Conservation (phyloP, 2,329 filamentous ascomycete species). For the Pseudogymnoascus verrucosus region DNA sequence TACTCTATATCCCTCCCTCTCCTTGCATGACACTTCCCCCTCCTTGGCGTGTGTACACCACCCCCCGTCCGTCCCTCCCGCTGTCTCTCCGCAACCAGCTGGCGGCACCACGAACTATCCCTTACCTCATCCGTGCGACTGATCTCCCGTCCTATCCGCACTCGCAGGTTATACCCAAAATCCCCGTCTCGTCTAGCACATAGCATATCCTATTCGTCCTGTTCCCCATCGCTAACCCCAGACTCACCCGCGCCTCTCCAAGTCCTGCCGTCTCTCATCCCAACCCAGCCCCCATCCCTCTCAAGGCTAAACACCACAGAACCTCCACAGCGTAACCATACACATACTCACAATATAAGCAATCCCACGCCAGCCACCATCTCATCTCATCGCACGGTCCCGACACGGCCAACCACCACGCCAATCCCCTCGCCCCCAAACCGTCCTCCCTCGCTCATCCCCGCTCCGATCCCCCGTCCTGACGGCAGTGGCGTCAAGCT, state of each 20-base stretch:
- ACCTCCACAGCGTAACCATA: background rate
- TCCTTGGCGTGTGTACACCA: background rate
- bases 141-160: background rate
- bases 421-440: background rate
- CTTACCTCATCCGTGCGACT: background rate
- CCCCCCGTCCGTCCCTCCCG: background rate
- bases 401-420: background rate
- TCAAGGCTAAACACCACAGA: background rate
- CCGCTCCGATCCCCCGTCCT: background rate
- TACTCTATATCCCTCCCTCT: background rate
- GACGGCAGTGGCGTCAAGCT: background rate
- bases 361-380: background rate
- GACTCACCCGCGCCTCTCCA: background rate
- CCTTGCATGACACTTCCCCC: background rate
- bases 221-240: background rate
- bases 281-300: background rate
- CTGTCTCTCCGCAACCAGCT: background rate
- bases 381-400: background rate
- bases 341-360: background rate
- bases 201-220: background rate
- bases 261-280: background rate
- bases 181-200: background rate
- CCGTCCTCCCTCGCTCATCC: background rate
- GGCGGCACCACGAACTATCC: background rate
- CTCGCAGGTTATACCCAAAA: background rate